phyloP scores from a whole-genome alignment of 2,329 filamentous ascomycete species.

The Stachybotrys chartarum region DNA sequence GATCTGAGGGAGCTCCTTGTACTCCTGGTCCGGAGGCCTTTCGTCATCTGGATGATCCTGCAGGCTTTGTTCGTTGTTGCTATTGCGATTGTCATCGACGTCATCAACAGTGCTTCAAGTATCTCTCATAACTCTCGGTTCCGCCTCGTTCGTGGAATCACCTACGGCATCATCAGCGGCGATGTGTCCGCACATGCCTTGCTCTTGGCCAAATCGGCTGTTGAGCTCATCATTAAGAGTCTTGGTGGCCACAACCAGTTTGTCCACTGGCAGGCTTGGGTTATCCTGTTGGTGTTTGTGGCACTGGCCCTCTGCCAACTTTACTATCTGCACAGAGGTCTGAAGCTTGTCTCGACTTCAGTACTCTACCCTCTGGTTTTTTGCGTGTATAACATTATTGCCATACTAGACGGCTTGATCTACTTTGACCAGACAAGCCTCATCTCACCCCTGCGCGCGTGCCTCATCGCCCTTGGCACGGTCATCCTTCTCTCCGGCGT shows the following conservation, averaged over 20 bases:
- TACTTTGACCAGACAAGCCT: conserved; percentile 88
- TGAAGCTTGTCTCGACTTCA: conserved; percentile 92
- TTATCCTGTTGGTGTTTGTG: conserved; percentile 76
- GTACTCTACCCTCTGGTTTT: conserved; percentile 96
- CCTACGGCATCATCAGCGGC: conserved; percentile 84
- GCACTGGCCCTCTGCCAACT: conserved; percentile 80
- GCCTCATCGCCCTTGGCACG: conserved; percentile 80
- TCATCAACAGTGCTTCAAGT: conserved; percentile 43
- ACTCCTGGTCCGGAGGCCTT: conserved; percentile 65
- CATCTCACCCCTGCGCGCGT: conserved; percentile 67
- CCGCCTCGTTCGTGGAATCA: conserved; percentile 72
- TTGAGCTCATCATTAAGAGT: conserved; percentile 85
- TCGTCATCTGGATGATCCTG: conserved; percentile 82
- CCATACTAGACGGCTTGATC: conserved; percentile 92
- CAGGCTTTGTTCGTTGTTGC: conserved; percentile 66
- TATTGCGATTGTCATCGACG: conserved; percentile 57
- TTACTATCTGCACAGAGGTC: conserved; percentile 88
- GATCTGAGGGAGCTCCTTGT: conserved; percentile 73
- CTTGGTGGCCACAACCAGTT: conserved; percentile 88
- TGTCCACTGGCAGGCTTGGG: conserved; percentile 90
- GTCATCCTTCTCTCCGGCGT: conserved; percentile 81
- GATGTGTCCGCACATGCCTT: conserved; percentile 91
- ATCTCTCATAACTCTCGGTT: conserved; percentile 57
- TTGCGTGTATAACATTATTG: conserved; percentile 98
- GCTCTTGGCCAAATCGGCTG: conserved; percentile 90